Evolutionary conservation across 1,284 basidiomycete species (phyloP), one percentile per base, ranked within the genome.

Genomic region (Boletus smithii): DNA sequence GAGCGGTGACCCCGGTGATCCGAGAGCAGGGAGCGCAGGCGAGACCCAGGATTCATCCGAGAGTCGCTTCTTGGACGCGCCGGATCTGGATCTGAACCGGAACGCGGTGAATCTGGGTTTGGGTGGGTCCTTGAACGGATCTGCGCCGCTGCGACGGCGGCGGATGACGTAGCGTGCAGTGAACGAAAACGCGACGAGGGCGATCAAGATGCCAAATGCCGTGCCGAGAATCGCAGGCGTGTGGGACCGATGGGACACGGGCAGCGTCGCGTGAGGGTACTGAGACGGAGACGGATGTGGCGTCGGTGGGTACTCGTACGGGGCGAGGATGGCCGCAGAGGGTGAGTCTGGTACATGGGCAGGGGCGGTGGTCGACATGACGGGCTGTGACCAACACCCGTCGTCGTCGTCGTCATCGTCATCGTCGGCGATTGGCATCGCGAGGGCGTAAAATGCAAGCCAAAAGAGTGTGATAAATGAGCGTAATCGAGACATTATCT

Each of bases 31-130:
- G 26, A 60, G 47, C 8, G 16, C 3, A 0, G 57, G 59, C 1
- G 59, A 62, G 44, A 63, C 61, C 61, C 61, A 64, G 5, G 59
- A 61, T 16, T 61, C 59, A 24, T 61, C 55, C 1, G 61, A 67
- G 23, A 61, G 59, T 14, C 58, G 56, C 20, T 46, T 53, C 56
- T 51, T 49, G 48, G 53, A 42, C 16, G 48, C 16, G 27, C 7
- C 40, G 37, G 33, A 46, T 41, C n/a, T n/a, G n/a, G n/a, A n/a
- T n/a, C n/a, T n/a, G n/a, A n/a, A n/a, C 6, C 46, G 35, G 26
- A 62, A 34, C 10, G 47, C 36, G 18, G 24, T 11, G 20, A 58
- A 53, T 24, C 37, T 45, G 5, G 43, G 31, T 35, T 47, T 50
- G n/a, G 42, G 34, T 13, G 58, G 47, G 22, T 62, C 60, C 16